These are phyloP conservation scores for Evansstolkia leycettana DNA, from an alignment of 495 filamentous ascomycete genomes.

Conservation along the genomic window DNA sequence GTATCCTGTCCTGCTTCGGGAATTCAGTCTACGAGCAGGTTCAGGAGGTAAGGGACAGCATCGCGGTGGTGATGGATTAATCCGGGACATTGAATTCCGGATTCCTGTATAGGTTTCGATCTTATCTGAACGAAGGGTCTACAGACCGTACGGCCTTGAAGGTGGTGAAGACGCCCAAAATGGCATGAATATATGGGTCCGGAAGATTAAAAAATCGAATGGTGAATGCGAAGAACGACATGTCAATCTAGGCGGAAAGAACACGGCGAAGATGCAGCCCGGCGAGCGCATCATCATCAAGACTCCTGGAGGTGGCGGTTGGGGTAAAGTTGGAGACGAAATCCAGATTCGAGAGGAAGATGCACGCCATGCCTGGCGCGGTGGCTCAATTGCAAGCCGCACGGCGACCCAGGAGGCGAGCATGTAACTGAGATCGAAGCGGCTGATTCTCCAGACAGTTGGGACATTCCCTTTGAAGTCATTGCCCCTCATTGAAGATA, in stretches of 20 bases:
- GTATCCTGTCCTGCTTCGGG: conserved; percentile 75
- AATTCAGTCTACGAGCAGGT: conserved; percentile 61
- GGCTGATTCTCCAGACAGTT: too few species aligned
- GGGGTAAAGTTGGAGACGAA: conserved; percentile 13
- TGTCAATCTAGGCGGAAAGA: conserved; percentile 76
- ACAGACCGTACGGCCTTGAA: conserved; percentile 65
- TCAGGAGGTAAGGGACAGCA: conserved; percentile 26
- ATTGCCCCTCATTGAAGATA: too few species aligned
- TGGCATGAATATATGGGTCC: conserved; percentile 69
- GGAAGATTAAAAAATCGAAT: conserved; percentile 22
- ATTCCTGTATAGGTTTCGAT: conserved; percentile 67
- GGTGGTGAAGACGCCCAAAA: conserved; percentile 64
- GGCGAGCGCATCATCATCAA: conserved; percentile 65
- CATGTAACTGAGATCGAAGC: too few species aligned
- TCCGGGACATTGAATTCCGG: conserved; percentile 26
- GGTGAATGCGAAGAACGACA: conserved; percentile 38
- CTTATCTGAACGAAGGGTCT: conserved; percentile 65
- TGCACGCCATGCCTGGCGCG: too few species aligned
- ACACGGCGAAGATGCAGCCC: conserved; percentile 64
- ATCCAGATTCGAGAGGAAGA: conserved; percentile 1
- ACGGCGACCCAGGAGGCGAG: too few species aligned
- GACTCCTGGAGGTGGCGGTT: conserved; percentile 29
- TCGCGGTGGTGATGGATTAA: conserved; percentile 23
- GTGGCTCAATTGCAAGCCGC: too few species aligned
- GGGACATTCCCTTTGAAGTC: too few species aligned